Evolutionary conservation across 2,329 filamentous ascomycete species (phyloP).

Genomic region (Ophiostoma ulmi): DNA sequence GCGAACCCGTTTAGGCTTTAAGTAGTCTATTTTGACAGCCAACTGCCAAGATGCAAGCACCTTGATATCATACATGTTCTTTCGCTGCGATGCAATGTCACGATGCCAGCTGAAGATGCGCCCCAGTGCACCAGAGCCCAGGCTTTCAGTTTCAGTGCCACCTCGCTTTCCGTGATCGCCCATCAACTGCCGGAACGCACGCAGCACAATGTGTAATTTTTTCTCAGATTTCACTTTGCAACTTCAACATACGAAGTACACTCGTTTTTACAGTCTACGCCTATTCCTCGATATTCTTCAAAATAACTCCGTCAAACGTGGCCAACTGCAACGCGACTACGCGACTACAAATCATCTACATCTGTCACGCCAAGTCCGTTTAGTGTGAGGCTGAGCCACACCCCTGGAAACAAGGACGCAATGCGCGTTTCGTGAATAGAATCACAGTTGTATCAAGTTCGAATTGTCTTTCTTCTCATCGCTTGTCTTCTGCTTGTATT

Average conservation of each 20-base stretch:
- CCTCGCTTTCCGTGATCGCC: not conserved
- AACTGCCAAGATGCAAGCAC: not conserved
- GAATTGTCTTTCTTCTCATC: no score
- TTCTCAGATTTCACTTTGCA: not conserved
- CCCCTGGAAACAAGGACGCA: conserved; percentile 6
- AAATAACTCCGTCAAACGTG: not conserved
- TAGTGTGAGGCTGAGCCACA: conserved; percentile 11
- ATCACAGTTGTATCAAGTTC: no score
- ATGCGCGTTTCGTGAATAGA: not conserved
- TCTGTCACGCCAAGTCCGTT: conserved; percentile 11
- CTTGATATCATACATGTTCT: not conserved
- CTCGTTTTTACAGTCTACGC: not conserved
- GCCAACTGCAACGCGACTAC: not conserved
- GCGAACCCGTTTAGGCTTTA: not conserved
- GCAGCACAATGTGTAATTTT: not conserved
- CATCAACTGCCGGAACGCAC: not conserved
- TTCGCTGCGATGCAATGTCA: not conserved
- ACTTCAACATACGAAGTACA: not conserved
- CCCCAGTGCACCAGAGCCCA: no score
- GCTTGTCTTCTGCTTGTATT: not conserved
- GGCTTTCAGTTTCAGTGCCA: not conserved
- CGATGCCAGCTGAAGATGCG: not conserved
- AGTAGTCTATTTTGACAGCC: not conserved
- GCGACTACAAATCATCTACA: not conserved
- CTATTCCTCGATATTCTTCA: not conserved